These are phyloP conservation scores for Murraya paniculata DNA, from an alignment of 345 rosid genomes.

Conservation along the genomic window DNA sequence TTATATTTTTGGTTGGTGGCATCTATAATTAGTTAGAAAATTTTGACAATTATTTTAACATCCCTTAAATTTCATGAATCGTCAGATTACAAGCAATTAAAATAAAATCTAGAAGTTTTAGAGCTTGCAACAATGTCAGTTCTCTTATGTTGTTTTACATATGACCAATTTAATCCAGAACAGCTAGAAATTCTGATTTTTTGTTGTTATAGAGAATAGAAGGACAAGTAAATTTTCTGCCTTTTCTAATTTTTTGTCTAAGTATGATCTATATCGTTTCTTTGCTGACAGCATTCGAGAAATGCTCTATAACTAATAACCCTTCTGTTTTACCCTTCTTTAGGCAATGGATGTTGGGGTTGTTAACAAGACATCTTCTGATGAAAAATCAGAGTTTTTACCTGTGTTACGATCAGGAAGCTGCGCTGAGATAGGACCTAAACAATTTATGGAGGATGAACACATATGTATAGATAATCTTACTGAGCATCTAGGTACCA, in stretches of 20 bases:
- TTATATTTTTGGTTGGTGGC: background rate
- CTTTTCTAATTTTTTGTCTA: background rate
- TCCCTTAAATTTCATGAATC: background rate
- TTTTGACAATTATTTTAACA: background rate
- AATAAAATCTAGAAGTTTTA: background rate
- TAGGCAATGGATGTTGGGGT: conserved; percentile 69
- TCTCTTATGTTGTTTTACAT: background rate
- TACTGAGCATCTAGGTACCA: conserved; percentile 47
- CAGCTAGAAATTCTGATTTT: background rate
- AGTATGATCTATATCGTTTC: background rate
- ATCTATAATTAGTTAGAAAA: background rate
- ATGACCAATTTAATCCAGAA: background rate
- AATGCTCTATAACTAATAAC: conserved; percentile 5
- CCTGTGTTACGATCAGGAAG: conserved; percentile 86
- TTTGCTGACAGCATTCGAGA: background rate
- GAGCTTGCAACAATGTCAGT: background rate
- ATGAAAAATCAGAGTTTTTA: conserved; percentile 47
- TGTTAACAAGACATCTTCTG: conserved; percentile 47
- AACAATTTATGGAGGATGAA: conserved; percentile 93
- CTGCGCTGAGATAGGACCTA: conserved; percentile 90
- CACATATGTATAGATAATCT: conserved; percentile 89
- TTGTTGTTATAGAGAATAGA: background rate
- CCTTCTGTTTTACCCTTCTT: conserved; percentile 12
- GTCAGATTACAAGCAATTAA: background rate
- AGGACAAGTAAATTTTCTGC: background rate